Base-by-base conservation (phyloP, 164 flowering plant species). In the Saururus chinensis region DNA sequence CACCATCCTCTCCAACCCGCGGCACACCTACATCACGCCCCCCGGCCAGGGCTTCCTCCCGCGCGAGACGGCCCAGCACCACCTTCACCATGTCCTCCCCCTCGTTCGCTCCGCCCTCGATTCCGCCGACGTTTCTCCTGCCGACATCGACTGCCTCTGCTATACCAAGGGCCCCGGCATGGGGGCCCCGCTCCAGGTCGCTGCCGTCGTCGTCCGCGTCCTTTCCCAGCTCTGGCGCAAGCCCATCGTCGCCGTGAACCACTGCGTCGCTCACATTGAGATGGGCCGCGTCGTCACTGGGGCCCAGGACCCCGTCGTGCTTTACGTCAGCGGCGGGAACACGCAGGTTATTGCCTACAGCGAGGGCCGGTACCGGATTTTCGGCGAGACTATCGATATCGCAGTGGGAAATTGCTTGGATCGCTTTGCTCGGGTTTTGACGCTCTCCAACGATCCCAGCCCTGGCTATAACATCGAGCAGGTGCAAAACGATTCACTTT, bases 31-130 rank as follows among this genome's bases (percentile, higher is more conserved):
- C 76, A 84, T 92, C 17, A 92, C 98, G 20, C 96, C 98, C 42
- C 98, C 96, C 8, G 98, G 98, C 26, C 98, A 92, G 2, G 98
- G 98, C 4, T 92, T 92, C 68, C 91, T 92, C 17, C 98, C 98
- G 8, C 74, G 98, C 6, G 98, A 92, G 71, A 92, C 98, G 10
- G 96, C 98, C 19, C 91, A 87, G 4, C 98, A 92, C 77, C 98
- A 92, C 70, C 81, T 92, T 51, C 72, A 80, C 13, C 98, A 92
- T 62, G 64, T 88, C 21, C 84, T 92, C n/a, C 96, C 96, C 1
- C 76, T 92, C n/a, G 59, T 92, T 60, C 80, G 77, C 66, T 73
- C 83, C 19, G 96, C 98, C 17, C 65, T 92, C 24, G 60, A 80
- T 56, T 61, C 74, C 37, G 95, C 96, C 19, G 51, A 75, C 23